These are phyloP conservation scores for sunflower (Helianthus annuus) DNA, from an alignment of 129 eudicot species.

Conservation along the genomic window HanXRQr2.0-SUNRISE NC_035441.2:187712607-187713106, in stretches of 20 bases:
- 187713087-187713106: too few relatives aligned
- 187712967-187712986: too few relatives aligned
- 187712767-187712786: slow-evolving; percentile 38
- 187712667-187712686: slow-evolving; percentile 22
- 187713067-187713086: too few relatives aligned
- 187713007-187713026: too few relatives aligned
- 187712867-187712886: background rate
- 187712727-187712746: slow-evolving; percentile 38
- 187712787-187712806: slow-evolving; percentile 40
- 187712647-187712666: slow-evolving; percentile 9
- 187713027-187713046: too few relatives aligned
- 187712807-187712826: slow-evolving; percentile 23
- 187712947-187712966: too few relatives aligned
- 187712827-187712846: slow-evolving; percentile 17
- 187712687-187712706: slow-evolving; percentile 25
- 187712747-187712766: slow-evolving; percentile 42
- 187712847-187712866: slow-evolving; percentile 18
- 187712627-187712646: background rate
- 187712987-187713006: too few relatives aligned
- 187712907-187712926: too few relatives aligned
- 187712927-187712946: too few relatives aligned
- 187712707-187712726: slow-evolving; percentile 34
- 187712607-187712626: background rate
- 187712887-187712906: too few relatives aligned
- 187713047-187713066: too few relatives aligned